phyloP scores from a whole-genome alignment of 257 asterid genomes.

The Echium plantagineum region DNA sequence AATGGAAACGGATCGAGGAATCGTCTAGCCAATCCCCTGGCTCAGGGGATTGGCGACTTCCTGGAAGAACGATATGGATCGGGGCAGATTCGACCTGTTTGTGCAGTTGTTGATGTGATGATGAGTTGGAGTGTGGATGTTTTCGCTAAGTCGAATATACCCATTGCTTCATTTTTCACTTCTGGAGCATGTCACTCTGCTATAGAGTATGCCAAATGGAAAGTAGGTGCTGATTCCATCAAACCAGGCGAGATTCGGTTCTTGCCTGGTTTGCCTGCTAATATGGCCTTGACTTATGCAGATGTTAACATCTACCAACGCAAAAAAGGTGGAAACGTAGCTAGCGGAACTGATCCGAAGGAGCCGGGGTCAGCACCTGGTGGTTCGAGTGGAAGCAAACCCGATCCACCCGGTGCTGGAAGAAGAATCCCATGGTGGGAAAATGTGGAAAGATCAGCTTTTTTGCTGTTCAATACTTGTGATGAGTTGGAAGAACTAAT shows the following conservation, averaged over 20 bases:
- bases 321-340: neutral
- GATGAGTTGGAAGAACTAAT: slow-evolving; percentile 41
- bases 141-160: slow-evolving; percentile 33
- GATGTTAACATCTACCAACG: slow-evolving; percentile 28
- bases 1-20: too few species aligned
- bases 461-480: slow-evolving; percentile 50
- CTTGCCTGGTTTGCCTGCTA: slow-evolving; percentile 37
- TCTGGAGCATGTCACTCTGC: slow-evolving; percentile 65
- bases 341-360: too few species aligned
- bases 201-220: slow-evolving; percentile 53
- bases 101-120: slow-evolving; percentile 63
- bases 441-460: slow-evolving; percentile 34
- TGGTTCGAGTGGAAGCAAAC: too few species aligned
- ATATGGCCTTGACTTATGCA: slow-evolving; percentile 28
- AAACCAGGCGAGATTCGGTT: slow-evolving; percentile 30
- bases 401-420: slow-evolving; percentile 15
- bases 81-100: slow-evolving; percentile 26
- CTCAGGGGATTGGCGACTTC: slow-evolving; percentile 35
- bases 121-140: slow-evolving; percentile 61
- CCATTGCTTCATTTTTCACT: slow-evolving; percentile 40
- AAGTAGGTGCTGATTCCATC: slow-evolving; percentile 26
- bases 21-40: slow-evolving; percentile 20
- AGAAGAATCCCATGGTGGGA: slow-evolving; percentile 43
- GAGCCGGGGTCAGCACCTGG: too few species aligned
- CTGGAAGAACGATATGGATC: slow-evolving; percentile 24